Base-by-base conservation (phyloP, 495 filamentous ascomycete species). In the Aspergillus campestris region DNA sequence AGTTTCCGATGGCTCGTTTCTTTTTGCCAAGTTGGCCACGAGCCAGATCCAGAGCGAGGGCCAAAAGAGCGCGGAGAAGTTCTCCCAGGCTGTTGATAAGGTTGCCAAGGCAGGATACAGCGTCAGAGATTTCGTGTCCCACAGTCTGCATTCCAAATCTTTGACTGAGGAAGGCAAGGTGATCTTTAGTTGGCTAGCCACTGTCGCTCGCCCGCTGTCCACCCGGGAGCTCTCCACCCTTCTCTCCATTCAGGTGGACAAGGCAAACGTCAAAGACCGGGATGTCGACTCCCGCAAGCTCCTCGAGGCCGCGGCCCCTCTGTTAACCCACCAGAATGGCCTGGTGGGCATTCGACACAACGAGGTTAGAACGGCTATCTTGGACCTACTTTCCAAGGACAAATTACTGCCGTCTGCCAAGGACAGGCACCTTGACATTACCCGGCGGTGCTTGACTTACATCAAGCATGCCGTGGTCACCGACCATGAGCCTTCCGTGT, bases 21-120 rank as follows among this genome's bases (percentile, higher is more conserved):
- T 65, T 0, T 67, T 61, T 61, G 65, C 63, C 9, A 69, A 67
- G 46, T 55, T 69, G n/a, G 56, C 55, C 34, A 40, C 59, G 7
- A 64, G 61, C 49, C 51, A 49, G 33, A 49, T 52, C 31, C 51
- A 57, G 8, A 48, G 47, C 11, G 63, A 63, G 42, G 36, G 24
- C 9, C 11, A 39, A 3, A 31, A 50, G 12, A 55, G 37, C 24
- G 33, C 52, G 0, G 58, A 65, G 24, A 49, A 32, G n/a, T 36
- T 69, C 6, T 34, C 31, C 35, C 62, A 61, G 47, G 44, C 50
- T 2, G 49, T 62, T 0, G 51, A 58, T 6, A 50, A 50, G 13
- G n/a, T 66, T 1, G 34, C 56, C 13, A 62, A 44, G 30, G 42
- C 52, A 12, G 57, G 59, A 33, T 37, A 42, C 15, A 60, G 52